phyloP scores from a whole-genome alignment of 164 flowering plant species.

The Magnolia sinica region DNA sequence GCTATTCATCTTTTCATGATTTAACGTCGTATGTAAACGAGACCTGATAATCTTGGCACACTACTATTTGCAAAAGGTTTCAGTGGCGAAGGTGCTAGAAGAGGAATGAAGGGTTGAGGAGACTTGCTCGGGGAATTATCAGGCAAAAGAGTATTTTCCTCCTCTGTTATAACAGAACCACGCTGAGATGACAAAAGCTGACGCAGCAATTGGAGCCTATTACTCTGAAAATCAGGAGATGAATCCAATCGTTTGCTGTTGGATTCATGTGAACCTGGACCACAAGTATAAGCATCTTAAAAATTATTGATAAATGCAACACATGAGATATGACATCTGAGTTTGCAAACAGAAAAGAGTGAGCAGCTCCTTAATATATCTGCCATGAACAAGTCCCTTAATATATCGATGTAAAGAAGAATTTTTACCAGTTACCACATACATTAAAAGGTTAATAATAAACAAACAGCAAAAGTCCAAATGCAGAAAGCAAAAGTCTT shows the following conservation, averaged over 20 bases:
- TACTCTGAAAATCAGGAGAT: neutral
- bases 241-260: conserved; percentile 21
- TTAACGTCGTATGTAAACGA: neutral
- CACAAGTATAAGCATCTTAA: conserved; percentile 4
- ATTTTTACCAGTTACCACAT: neutral
- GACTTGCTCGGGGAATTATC: conserved; percentile 45
- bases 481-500: too few relatives aligned
- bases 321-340: neutral
- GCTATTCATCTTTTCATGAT: neutral
- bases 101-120: conserved; percentile 81
- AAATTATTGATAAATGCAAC: neutral
- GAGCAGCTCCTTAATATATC: neutral
- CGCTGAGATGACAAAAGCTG: conserved; percentile 9
- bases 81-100: conserved; percentile 84
- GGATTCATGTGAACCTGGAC: conserved; percentile 45
- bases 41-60: conserved; percentile 80
- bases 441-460: too few relatives aligned
- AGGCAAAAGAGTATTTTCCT: conserved; percentile 41
- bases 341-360: neutral
- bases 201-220: neutral
- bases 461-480: neutral
- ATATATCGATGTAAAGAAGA: too few relatives aligned
- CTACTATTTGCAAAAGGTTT: conserved; percentile 68
- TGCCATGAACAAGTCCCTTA: neutral
- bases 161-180: conserved; percentile 19